Evolutionary conservation across 2,329 filamentous ascomycete genomes (phyloP), one percentile per base, ranked within the genome.

Genomic region (Fusarium tricinctum): DNA sequence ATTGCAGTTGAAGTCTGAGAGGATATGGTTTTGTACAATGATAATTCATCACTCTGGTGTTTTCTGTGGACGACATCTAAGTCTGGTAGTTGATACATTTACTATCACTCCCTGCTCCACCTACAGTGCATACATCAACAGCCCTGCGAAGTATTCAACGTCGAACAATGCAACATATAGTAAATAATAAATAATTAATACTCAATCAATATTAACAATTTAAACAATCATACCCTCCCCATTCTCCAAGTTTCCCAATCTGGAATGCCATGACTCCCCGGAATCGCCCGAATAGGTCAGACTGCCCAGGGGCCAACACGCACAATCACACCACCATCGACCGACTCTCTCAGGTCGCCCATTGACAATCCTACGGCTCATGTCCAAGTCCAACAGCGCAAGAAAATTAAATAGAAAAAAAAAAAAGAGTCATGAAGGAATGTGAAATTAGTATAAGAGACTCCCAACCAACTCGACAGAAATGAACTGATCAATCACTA

Each of bases 281-380:
- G 68, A 58, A 66, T 70, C 68, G 51, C 49, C 68, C 68, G 68
- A 68, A 70, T 70, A 70, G 63, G 55, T 68, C 68, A 70, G 68
- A 58, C 49, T 56, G 63, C 12, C 67, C 59, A 66, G 68, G 68
- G 45, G 38, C 55, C 55, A 57, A 23, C 63, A 63, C 45, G 47
- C 42, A 40, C 55, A 49, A 71, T 71, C 68, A 63, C 54, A 71
- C 68, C 68, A 71, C 68, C 50, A 69, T 71, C 68, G 68, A 69
- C 68, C 48, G 68, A 71, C 68, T 54, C 28, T 49, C 33, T 23
- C 23, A 23, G 49, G 57, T 52, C 53, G 49, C n/a, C 63, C 43
- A 43, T 58, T 33, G 23, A 45, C 39, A 67, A 58, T 67, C 57
- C 66, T 63, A 26, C 57, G 62, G 51, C 57, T 67, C 49, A 55